Conservation (phyloP, 805 yeast genomes). For the Yarrowia porcina region DNA sequence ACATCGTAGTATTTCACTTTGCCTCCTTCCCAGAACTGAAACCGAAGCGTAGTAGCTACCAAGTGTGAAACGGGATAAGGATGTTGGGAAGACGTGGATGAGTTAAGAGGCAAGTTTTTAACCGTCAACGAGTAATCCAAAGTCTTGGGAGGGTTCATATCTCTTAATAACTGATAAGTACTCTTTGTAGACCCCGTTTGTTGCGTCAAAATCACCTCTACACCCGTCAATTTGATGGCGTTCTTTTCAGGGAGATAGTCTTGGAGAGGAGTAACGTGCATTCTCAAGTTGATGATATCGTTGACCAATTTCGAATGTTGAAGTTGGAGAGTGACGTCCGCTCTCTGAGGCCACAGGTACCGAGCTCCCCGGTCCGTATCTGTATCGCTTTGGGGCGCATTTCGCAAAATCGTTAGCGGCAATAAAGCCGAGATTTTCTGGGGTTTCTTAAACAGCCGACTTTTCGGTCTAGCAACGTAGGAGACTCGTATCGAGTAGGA, state of each 20-base stretch:
- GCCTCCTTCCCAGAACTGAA: background rate
- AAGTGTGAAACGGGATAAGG: background rate
- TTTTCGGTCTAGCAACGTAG: background rate
- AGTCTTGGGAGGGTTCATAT: background rate
- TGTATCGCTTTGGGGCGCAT: background rate
- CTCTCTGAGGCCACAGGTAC: slow-evolving; percentile 6
- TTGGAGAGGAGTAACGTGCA: background rate
- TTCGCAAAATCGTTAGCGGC: background rate
- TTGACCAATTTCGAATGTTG: slow-evolving; percentile 13
- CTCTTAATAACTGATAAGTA: background rate
- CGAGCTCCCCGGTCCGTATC: background rate
- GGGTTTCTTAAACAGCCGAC: background rate
- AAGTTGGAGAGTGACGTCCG: slow-evolving; percentile 1
- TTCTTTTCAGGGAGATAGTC: background rate
- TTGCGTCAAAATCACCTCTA: background rate
- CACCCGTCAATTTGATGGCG: background rate
- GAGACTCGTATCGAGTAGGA: slow-evolving; percentile 5
- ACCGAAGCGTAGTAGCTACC: background rate
- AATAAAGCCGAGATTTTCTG: background rate
- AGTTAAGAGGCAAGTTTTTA: background rate
- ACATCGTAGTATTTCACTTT: slow-evolving; percentile 5
- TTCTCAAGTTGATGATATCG: slow-evolving; percentile 1
- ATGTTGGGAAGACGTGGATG: background rate
- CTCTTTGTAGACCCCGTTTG: background rate
- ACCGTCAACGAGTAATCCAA: background rate